Conservation (phyloP, 345 rosid species). For the Capsella bursapastoris region DNA sequence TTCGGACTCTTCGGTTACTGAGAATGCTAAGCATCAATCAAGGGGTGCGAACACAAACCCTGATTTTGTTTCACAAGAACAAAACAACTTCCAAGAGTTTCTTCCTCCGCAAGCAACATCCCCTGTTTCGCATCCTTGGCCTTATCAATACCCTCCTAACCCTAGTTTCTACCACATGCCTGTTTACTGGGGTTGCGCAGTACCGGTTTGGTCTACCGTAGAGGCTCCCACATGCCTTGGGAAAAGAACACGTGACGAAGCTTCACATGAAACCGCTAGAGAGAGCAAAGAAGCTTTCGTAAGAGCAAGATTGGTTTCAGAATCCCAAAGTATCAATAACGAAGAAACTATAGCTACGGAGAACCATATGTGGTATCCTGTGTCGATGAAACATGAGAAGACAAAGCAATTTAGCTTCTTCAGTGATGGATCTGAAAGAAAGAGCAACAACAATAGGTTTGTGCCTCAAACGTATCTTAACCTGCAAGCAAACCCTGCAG, state of each 20-base stretch:
- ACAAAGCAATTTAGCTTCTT: constrained; percentile 45
- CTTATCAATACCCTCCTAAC: constrained; percentile 48
- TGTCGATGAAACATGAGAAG: constrained; percentile 49
- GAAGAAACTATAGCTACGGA: constrained; percentile 32
- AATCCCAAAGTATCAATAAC: not conserved
- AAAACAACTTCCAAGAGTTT: constrained; percentile 33
- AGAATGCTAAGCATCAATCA: constrained; percentile 7
- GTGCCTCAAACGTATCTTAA: constrained; percentile 42
- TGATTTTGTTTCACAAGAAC: constrained; percentile 17
- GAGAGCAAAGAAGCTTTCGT: constrained; percentile 13
- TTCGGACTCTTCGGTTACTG: constrained; percentile 45
- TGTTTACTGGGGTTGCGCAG: constrained; percentile 50
- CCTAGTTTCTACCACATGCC: constrained; percentile 56
- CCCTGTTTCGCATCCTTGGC: constrained; percentile 46
- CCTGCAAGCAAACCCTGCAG: constrained; percentile 78
- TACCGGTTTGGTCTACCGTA: constrained; percentile 33
- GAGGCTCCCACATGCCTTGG: constrained; percentile 45
- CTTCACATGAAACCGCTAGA: constrained; percentile 17
- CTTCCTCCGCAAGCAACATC: constrained; percentile 43
- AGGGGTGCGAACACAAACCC: not conserved
- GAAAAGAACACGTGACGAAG: constrained; percentile 62
- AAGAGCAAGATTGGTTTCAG: constrained; percentile 18
- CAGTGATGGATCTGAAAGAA: constrained; percentile 47
- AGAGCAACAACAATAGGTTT: constrained; percentile 34
- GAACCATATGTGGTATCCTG: constrained; percentile 18